Evolutionary conservation across 495 filamentous ascomycete genomes (phyloP).

Genomic region (Aspergillus carlsbadensis): DNA sequence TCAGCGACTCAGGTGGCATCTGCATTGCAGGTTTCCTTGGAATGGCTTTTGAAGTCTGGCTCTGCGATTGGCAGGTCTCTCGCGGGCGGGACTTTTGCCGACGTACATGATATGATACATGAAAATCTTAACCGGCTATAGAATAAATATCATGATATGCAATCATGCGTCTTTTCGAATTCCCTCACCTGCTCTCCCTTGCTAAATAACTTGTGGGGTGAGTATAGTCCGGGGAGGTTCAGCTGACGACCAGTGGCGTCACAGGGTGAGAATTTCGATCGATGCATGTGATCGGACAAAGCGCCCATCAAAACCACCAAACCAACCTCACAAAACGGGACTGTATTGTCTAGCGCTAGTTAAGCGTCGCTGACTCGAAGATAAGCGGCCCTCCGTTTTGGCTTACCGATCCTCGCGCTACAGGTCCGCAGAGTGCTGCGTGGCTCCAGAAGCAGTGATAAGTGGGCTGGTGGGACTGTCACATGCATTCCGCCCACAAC

Average conservation of each 20-base stretch:
- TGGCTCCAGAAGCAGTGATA: slow-evolving; percentile 6
- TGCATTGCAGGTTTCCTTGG: slow-evolving; percentile 84
- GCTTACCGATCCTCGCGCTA: not conserved
- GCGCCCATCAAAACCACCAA: not conserved
- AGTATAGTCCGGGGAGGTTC: not conserved
- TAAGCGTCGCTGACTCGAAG: not conserved
- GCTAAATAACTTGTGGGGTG: not conserved
- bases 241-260: slow-evolving; percentile 5
- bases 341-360: not conserved
- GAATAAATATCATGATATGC: not conserved
- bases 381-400: not conserved
- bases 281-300: slow-evolving; percentile 4
- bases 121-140: not conserved
- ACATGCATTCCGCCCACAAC: slow-evolving; percentile 29
- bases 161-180: not conserved
- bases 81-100: slow-evolving; percentile 78
- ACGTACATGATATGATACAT: slow-evolving; percentile 13
- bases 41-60: slow-evolving; percentile 76
- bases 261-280: not conserved
- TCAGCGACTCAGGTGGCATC: slow-evolving; percentile 89
- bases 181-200: not conserved
- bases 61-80: slow-evolving; percentile 79
- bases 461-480: slow-evolving; percentile 26
- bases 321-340: not conserved
- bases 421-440: not conserved